These are phyloP conservation scores for Suhomyces guaymorum DNA, from an alignment of 1,139 yeast genomes.

Conservation along the genomic window DNA sequence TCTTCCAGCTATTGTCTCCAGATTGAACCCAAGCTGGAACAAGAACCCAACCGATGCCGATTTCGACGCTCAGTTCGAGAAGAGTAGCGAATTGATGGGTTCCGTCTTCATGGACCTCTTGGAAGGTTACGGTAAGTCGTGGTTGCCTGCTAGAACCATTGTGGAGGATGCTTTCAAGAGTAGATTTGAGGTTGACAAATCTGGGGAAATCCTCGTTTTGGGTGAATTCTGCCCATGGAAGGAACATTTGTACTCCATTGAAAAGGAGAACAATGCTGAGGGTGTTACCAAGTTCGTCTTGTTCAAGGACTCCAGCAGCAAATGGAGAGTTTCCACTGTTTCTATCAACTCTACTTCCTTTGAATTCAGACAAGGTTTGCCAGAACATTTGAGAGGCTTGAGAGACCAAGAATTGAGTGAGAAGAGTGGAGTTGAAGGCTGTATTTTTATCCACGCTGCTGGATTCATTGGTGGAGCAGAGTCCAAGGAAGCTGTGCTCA, in stretches of 20 bases:
- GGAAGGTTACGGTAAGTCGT: slow-evolving; percentile 73
- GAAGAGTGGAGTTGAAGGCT: slow-evolving; percentile 75
- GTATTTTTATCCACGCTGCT: slow-evolving; percentile 92
- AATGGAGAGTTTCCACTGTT: slow-evolving; percentile 93
- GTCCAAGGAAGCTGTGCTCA: slow-evolving; percentile 73
- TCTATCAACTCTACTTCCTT: slow-evolving; percentile 73
- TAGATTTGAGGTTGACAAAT: slow-evolving; percentile 54
- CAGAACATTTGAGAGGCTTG: slow-evolving; percentile 90
- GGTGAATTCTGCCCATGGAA: slow-evolving; percentile 90
- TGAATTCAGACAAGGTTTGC: slow-evolving; percentile 82
- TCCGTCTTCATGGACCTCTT: slow-evolving; percentile 68
- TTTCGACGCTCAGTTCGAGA: slow-evolving; percentile 64
- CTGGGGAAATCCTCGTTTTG: slow-evolving; percentile 74
- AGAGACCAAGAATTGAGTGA: slow-evolving; percentile 81
- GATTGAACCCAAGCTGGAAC: slow-evolving; percentile 86
- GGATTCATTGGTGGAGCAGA: slow-evolving; percentile 97
- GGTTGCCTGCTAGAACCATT: slow-evolving; percentile 86
- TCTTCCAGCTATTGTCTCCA: slow-evolving; percentile 73
- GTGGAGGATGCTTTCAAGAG: slow-evolving; percentile 68
- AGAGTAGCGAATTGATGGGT: slow-evolving; percentile 85
- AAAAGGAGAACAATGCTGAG: slow-evolving; percentile 54
- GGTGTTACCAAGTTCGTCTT: slow-evolving; percentile 74
- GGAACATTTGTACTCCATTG: slow-evolving; percentile 80
- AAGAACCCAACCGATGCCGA: slow-evolving; percentile 62
- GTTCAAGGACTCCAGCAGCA: slow-evolving; percentile 68